Evolutionary conservation across 441 rosid species (phyloP).

Genomic region (Aleurites moluccanus): DNA sequence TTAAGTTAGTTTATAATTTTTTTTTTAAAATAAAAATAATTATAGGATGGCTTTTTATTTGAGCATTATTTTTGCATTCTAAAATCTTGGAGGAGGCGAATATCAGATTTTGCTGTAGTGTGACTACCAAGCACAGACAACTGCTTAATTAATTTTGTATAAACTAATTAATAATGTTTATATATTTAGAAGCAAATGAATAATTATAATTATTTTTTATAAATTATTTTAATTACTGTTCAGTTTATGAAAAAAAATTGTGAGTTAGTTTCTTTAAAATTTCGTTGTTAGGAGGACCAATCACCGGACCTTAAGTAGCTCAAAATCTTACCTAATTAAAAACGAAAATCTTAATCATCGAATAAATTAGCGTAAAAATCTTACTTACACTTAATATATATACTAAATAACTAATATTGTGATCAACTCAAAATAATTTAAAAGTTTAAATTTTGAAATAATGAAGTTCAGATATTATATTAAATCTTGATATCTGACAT

Average conservation of each 20-base stretch:
- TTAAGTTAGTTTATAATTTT: neutral
- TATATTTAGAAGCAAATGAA: neutral
- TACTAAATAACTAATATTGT: too few species aligned
- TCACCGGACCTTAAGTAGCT: slow-evolving; percentile 9
- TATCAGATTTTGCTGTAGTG: slow-evolving; percentile 30
- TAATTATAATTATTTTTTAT: neutral
- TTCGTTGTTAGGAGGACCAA: slow-evolving; percentile 5
- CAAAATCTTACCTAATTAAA: slow-evolving; percentile 9
- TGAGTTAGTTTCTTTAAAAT: neutral
- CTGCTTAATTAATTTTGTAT: slow-evolving; percentile 14
- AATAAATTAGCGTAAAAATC: too few species aligned
- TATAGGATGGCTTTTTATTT: neutral
- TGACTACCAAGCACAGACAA: slow-evolving; percentile 25
- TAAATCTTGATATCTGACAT: too few species aligned
- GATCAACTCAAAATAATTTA: too few species aligned
- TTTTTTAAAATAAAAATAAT: too few species aligned
- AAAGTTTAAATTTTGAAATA: too few species aligned
- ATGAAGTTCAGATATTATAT: too few species aligned
- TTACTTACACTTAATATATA: too few species aligned
- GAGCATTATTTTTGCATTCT: neutral
- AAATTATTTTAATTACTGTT: neutral
- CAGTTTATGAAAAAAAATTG: neutral
- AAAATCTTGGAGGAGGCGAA: slow-evolving; percentile 33
- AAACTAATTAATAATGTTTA: neutral
- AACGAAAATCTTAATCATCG: too few species aligned